phyloP scores from a whole-genome alignment of 2,329 filamentous ascomycete genomes.

The Penicillium sp. region DNA sequence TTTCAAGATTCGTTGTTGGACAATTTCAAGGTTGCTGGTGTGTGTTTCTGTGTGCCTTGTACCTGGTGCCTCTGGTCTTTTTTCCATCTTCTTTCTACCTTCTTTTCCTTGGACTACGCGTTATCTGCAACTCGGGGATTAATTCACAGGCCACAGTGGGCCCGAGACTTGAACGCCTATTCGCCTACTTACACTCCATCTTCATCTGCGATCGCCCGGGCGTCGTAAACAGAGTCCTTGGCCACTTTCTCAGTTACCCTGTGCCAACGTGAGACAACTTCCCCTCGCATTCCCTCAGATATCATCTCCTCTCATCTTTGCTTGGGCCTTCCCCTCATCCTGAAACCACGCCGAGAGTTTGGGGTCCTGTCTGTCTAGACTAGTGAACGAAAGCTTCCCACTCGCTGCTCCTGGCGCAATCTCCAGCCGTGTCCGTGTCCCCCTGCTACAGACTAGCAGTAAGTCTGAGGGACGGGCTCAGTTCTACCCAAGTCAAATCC shows the following conservation, averaged over 20 bases:
- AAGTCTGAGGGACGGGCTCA: slow-evolving; percentile 19
- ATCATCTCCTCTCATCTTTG: slow-evolving; percentile 5
- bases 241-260: slow-evolving; percentile 2
- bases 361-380: slow-evolving; percentile 10
- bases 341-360: slow-evolving; percentile 24
- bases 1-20: slow-evolving; percentile 2
- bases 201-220: slow-evolving; percentile 20
- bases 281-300: background rate
- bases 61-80: background rate
- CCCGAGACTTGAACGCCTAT: slow-evolving; percentile 16
- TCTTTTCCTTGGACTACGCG: background rate
- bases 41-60: background rate
- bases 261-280: slow-evolving; percentile 9
- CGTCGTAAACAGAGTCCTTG: slow-evolving; percentile 25
- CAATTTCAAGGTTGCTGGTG: background rate
- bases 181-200: slow-evolving; percentile 18
- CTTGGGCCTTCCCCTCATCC: slow-evolving; percentile 5
- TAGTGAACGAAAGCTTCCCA: slow-evolving; percentile 16
- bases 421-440: slow-evolving; percentile 19
- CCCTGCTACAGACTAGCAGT: slow-evolving; percentile 16
- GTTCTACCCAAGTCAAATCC: slow-evolving; percentile 21
- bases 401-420: slow-evolving; percentile 30
- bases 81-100: background rate
- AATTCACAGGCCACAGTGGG: slow-evolving; percentile 15
- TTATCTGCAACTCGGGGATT: background rate